Conservation (phyloP, 2,329 filamentous ascomycete species). For the Dothiorella sarmentorum region DNA sequence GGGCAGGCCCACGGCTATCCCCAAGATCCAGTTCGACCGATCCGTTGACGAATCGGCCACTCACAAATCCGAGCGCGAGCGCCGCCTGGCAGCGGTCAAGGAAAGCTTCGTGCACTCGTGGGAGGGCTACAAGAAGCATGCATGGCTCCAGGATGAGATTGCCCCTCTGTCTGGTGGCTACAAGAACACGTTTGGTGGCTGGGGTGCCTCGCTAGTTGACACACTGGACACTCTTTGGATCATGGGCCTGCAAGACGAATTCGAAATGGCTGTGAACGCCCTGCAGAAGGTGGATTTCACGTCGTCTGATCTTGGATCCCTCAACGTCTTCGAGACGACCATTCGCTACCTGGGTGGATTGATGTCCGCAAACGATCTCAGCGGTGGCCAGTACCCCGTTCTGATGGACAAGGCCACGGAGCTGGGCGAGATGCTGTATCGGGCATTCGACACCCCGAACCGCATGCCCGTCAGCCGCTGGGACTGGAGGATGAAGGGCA, state of each 20-base stretch:
- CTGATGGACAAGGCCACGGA: constrained; percentile 40
- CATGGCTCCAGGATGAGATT: constrained; percentile 54
- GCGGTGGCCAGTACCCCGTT: constrained; percentile 32
- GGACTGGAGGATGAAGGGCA: constrained; percentile 37
- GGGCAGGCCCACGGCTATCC: constrained; percentile 30
- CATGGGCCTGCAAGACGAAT: constrained; percentile 57
- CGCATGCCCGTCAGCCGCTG: constrained; percentile 40
- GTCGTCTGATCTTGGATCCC: constrained; percentile 32
- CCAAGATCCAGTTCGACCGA: constrained; percentile 35
- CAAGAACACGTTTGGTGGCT: constrained; percentile 52
- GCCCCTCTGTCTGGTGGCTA: constrained; percentile 47
- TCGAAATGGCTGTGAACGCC: constrained; percentile 51
- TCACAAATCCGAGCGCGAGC: constrained; percentile 29
- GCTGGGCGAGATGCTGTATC: constrained; percentile 44
- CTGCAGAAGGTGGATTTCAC: constrained; percentile 55
- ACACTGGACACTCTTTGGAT: constrained; percentile 61
- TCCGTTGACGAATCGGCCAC: constrained; percentile 33
- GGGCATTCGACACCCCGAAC: constrained; percentile 43
- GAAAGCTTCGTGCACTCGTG: constrained; percentile 39
- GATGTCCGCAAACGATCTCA: constrained; percentile 38
- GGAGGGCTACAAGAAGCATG: constrained; percentile 51
- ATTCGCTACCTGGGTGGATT: constrained; percentile 40
- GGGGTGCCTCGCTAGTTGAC: constrained; percentile 60
- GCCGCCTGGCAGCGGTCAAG: constrained; percentile 35
- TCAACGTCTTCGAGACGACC: constrained; percentile 42